Conservation (phyloP, 176 grass and related monocot genomes). For the Microstegium vimineum region DNA sequence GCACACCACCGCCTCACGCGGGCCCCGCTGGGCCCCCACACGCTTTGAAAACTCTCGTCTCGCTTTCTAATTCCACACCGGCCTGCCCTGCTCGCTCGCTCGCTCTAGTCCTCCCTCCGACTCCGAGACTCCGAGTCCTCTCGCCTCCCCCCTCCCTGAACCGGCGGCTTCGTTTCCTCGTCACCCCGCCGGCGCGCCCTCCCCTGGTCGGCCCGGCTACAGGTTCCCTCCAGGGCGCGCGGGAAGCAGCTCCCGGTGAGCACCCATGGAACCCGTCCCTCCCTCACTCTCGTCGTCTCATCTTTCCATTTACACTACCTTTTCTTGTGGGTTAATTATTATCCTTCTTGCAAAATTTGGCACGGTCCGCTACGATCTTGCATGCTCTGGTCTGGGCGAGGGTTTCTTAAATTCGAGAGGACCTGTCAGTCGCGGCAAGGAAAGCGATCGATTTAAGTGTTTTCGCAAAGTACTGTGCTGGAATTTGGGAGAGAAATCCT, state of each 20-base stretch:
- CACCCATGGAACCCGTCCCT: neutral
- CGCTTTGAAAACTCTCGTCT: conserved; percentile 29
- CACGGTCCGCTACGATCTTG: neutral
- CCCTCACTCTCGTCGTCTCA: neutral
- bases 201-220: neutral
- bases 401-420: neutral
- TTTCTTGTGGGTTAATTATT: neutral
- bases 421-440: neutral
- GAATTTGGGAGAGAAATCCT: neutral
- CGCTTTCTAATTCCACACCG: conserved; percentile 32
- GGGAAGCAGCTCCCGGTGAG: conserved; percentile 16
- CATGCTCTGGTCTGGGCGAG: neutral
- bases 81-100: neutral
- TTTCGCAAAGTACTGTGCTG: neutral
- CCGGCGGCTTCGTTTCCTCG: neutral
- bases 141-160: neutral
- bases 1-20: neutral
- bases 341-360: neutral
- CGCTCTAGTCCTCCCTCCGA: neutral
- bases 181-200: neutral
- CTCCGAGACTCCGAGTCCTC: neutral
- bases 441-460: neutral
- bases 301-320: neutral
- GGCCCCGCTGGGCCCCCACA: conserved; percentile 21
- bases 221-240: neutral